Evolutionary conservation across 805 yeast species (phyloP).

Genomic region (Vanderwaltozyma verrucispora): DNA sequence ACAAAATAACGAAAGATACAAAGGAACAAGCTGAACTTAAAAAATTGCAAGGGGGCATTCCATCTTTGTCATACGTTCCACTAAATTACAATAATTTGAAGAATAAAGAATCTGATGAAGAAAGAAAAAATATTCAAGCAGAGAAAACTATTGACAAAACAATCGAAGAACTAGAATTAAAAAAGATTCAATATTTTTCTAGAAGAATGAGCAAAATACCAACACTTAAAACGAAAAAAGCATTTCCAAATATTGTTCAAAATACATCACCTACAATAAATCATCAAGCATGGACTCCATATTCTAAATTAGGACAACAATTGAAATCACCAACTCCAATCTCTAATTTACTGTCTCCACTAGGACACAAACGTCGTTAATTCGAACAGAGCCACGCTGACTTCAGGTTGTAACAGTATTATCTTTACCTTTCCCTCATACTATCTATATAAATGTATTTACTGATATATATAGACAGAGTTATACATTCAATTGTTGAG

Average conservation of each 20-base stretch:
- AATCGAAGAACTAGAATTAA: slow-evolving; percentile 6
- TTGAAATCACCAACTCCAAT: slow-evolving; percentile 18
- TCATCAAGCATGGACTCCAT: slow-evolving; percentile 7
- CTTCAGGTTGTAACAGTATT: too few relatives aligned
- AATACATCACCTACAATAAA: not conserved
- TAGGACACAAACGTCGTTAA: not conserved
- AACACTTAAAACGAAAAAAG: not conserved
- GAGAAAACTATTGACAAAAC: not conserved
- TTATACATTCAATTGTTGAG: too few relatives aligned
- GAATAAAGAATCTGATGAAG: not conserved
- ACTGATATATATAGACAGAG: too few relatives aligned
- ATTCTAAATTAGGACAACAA: slow-evolving; percentile 3
- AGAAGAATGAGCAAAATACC: slow-evolving; percentile 9
- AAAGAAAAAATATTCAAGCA: not conserved
- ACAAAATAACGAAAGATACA: not conserved
- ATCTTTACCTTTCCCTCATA: not conserved
- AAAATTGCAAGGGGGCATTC: not conserved
- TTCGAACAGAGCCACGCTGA: too few relatives aligned
- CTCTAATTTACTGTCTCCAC: slow-evolving; percentile 8
- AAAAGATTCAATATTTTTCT: slow-evolving; percentile 9
- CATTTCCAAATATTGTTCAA: not conserved
- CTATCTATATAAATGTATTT: not conserved
- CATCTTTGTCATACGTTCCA: not conserved
- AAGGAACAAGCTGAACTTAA: not conserved
- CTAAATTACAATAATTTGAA: not conserved